Evolutionary conservation across 2,329 filamentous ascomycete genomes (phyloP), one percentile per base, ranked within the genome.

Genomic region (Pseudohalonectria lignicola): DNA sequence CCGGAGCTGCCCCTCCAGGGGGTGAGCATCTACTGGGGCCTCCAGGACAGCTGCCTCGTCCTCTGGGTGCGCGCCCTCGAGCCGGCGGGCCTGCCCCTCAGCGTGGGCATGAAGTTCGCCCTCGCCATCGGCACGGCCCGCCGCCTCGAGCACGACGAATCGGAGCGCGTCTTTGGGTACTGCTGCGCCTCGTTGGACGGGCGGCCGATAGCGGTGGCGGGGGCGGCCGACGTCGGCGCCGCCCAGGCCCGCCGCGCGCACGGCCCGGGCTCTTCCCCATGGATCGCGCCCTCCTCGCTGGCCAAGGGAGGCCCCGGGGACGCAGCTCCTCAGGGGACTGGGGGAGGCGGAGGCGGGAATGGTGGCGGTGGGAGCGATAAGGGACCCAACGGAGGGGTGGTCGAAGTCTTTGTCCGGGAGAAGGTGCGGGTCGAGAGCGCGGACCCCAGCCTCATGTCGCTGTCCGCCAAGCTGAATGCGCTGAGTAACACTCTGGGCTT

Each of bases 391-490:
- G 17, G 29, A 2, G 32, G 37, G 7, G 36, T 74, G 4, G 70
- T 77, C 3, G 78, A 92, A 43, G 87, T 95, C 3, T 81, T 77
- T 45, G 90, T 96, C 33, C 78, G 81, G 47, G 90, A 95, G 56
- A 95, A 95, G 63, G 75, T 94, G 4, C 72, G 83, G 30, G 81
- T 95, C 2, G 88, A 94, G 58, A 90, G 78, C 50, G 85, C 87
- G 39, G 88, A 96, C 56, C 90, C 90, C 1, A 88, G 79, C 49
- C 56, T 95, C 46, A 79, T 95, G 55, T 82, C 84, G 26, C 68
- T 92, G 25, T 81, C 85, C 56, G 82, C 86, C 5, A 95, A 95
- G 61, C 64, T 95, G 47, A 76, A 72, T 21, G 86, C 84, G 4
- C 61, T 95, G 41, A 79, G 82, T 45, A 76, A 87, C 49, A 80